Evolutionary conservation across 202 grass and related monocot genomes (phyloP).

Genomic region (Carex arenaria): DNA sequence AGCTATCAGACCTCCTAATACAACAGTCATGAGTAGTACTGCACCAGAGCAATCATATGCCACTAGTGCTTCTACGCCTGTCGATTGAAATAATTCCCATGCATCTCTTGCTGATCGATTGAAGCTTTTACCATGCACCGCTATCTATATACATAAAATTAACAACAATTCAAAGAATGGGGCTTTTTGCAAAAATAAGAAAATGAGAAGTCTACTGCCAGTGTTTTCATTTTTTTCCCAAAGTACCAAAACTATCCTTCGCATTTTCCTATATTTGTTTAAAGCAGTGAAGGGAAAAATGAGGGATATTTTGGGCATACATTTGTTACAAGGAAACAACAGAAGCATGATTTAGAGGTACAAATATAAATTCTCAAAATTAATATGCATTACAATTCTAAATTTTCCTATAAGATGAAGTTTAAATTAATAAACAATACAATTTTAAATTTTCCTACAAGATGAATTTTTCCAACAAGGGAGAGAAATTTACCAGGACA

Average conservation of each 20-base stretch:
- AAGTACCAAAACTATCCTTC: neutral
- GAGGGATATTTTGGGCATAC: neutral
- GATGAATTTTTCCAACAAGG: conserved; percentile 15
- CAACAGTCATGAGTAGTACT: conserved; percentile 83
- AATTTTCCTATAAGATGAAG: neutral
- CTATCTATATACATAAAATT: conserved; percentile 44
- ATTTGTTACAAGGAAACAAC: conserved; percentile 1
- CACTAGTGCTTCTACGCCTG: conserved; percentile 86
- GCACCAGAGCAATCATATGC: conserved; percentile 99
- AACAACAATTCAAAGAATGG: neutral
- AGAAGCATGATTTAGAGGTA: conserved; percentile 9
- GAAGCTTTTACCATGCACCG: conserved; percentile 82
- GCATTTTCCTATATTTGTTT: neutral
- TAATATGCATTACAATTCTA: neutral
- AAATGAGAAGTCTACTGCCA: too few species aligned
- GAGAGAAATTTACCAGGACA: conserved; percentile 62
- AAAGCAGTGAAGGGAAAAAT: neutral
- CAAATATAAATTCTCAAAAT: conserved; percentile 2
- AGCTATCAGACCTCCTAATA: conserved; percentile 87
- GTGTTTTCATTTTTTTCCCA: neutral
- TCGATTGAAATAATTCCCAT: conserved; percentile 98
- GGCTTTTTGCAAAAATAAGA: neutral
- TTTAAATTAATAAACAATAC: neutral
- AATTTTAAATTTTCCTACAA: neutral
- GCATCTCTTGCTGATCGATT: conserved; percentile 91